Evolutionary conservation across 2,329 filamentous ascomycete genomes (phyloP), one percentile per base, ranked within the genome.

Genomic region (Alternaria sp.): DNA sequence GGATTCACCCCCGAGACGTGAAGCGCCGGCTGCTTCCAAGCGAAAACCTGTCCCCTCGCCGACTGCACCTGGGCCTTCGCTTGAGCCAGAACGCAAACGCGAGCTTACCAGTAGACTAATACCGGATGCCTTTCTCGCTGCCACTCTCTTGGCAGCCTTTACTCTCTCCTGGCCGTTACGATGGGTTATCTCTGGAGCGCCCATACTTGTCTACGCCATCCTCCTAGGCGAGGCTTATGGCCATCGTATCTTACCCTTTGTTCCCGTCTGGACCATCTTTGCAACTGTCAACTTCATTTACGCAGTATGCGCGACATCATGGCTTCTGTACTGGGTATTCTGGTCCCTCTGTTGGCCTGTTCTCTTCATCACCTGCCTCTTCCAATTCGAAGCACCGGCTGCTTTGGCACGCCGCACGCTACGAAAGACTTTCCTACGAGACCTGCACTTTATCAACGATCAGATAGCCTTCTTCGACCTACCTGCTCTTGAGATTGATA

Each of bases 401-500:
- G 71, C 76, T 23, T 61, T 81, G 30, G 79, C 78, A 12, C 74
- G 82, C 30, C 76, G 74, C 28, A 70, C 64, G 8, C 73, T 84
- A 7, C 77, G 76, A 18, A 73, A 70, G 21, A 70, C 71, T 1
- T 74, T 85, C 10, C 74, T 83, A 26, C 71, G 81, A 49, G 75
- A 82, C 41, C 67, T 85, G 21, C 83, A 86, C 60, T 86, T 87
- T 67, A 83, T 84, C 64, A 82, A 82, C 50, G 85, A 87, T 62
- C 83, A 82, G 61, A 79, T 87, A 59, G 84, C 83, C 4, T 75
- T 84, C 56, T 84, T 85, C 65, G 79, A 84, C 55, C 69, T 85
- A 7, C 84, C 86, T 0, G 85, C 84, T 2, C 71, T 87, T 56
- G 85, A 87, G 67, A 86, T 87, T 46, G 85, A 87, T 66, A 85